Evolutionary conservation across 1,139 yeast species (phyloP).

Genomic region (Hyphopichia pseudoburtonii): DNA sequence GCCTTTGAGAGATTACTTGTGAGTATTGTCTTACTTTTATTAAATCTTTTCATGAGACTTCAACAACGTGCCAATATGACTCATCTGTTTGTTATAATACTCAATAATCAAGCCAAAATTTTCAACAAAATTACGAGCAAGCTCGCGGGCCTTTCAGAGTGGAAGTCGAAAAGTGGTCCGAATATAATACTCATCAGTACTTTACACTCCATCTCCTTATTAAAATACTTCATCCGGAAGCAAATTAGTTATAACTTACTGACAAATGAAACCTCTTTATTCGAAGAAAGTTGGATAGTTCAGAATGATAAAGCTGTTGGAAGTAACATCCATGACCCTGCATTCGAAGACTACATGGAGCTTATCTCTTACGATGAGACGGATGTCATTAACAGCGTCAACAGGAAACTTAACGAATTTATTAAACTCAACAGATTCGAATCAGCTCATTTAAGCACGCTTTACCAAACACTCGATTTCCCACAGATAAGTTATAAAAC

Average conservation of each 20-base stretch:
- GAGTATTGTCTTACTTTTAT: conserved; percentile 29
- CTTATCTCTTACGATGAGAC: conserved; percentile 16
- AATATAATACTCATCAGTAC: conserved; percentile 25
- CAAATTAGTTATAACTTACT: conserved; percentile 2
- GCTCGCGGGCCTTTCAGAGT: conserved; percentile 11
- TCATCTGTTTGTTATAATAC: conserved; percentile 14
- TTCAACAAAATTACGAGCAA: conserved; percentile 28
- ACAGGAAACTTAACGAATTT: conserved; percentile 5
- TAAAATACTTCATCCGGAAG: conserved; percentile 35
- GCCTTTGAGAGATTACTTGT: conserved; percentile 26
- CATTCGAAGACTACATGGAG: conserved; percentile 11
- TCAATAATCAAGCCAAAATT: conserved; percentile 34
- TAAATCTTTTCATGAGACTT: conserved; percentile 20
- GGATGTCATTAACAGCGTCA: conserved; percentile 4
- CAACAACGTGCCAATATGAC: conserved; percentile 6
- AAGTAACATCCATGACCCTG: neutral
- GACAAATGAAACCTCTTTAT: neutral
- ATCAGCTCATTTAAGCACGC: conserved; percentile 22
- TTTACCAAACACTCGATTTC: conserved; percentile 14
- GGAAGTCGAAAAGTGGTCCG: conserved; percentile 12
- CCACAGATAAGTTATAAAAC: neutral
- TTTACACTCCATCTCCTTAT: conserved; percentile 31
- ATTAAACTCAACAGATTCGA: conserved; percentile 25
- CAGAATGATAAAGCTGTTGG: conserved; percentile 1
- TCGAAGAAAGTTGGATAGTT: neutral